Percentiles rank a stretch among this genome's conserved stretches.
phyloP scores from a whole-genome alignment of 2,329 filamentous ascomycete genomes.

The Sporothrix pseudoabietina region DNA sequence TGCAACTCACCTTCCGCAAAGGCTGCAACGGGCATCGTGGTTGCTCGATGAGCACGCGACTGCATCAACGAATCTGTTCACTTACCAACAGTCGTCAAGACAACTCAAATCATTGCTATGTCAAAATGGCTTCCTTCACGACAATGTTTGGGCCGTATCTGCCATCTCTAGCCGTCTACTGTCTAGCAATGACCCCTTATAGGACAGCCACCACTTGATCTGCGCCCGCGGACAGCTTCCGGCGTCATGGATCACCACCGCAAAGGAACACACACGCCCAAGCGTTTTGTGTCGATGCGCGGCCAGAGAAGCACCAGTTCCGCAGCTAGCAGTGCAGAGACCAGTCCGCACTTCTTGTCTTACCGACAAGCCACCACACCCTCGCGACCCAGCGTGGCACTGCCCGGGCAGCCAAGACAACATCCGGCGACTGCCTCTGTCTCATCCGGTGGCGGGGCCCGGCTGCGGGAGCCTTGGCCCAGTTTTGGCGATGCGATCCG shows the following conservation, averaged over 20 bases:
- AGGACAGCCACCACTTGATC: background rate
- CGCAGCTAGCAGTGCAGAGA: constrained; percentile 15
- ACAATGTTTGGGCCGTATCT: too few species aligned
- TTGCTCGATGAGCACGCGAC: constrained; percentile 1
- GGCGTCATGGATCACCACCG: constrained; percentile 13
- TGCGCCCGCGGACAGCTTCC: background rate
- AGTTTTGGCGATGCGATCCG: constrained; percentile 10
- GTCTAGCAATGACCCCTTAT: background rate
- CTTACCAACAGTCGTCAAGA: constrained; percentile 26
- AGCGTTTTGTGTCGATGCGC: background rate
- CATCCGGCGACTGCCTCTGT: background rate
- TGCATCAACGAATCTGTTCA: background rate
- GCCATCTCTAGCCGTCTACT: background rate
- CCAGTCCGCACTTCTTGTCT: constrained; percentile 1
- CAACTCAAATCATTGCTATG: background rate
- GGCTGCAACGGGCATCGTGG: background rate
- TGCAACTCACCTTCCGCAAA: background rate
- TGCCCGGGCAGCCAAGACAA: background rate
- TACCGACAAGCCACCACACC: background rate
- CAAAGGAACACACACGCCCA: background rate
- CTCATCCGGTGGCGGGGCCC: background rate
- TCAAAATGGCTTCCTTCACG: background rate
- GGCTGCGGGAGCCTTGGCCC: constrained; percentile 1
- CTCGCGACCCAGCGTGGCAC: background rate
- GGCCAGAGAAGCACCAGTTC: background rate